A percentile compares a stretch with the other conserved stretches of the same genome.
These are phyloP conservation scores for Suillus placidus DNA, from an alignment of 768 basidiomycete species.

Conservation along the genomic window DNA sequence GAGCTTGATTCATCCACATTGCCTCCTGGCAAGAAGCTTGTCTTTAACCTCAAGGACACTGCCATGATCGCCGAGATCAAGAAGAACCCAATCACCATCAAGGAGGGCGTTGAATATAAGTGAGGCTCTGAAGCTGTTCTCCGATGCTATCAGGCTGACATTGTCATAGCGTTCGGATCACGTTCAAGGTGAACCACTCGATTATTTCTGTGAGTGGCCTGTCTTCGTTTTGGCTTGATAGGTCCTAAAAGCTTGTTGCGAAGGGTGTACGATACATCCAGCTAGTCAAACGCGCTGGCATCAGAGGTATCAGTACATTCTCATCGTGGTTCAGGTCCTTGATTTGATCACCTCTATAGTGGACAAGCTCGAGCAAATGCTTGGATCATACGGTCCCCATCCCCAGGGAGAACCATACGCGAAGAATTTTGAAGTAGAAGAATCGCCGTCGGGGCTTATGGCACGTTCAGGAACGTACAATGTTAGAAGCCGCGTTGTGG, in stretches of 20 bases:
- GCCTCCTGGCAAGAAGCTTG: slow-evolving; percentile 58
- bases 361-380: slow-evolving; percentile 92
- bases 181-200: slow-evolving; percentile 86
- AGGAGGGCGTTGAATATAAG: slow-evolving; percentile 91
- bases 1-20: slow-evolving; percentile 81
- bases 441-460: slow-evolving; percentile 76
- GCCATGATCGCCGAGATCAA: slow-evolving; percentile 55
- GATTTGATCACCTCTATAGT: slow-evolving; percentile 47
- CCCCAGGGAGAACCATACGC: slow-evolving; percentile 63
- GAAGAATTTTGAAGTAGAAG: slow-evolving; percentile 77
- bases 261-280: slow-evolving; percentile 89
- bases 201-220: slow-evolving; percentile 70
- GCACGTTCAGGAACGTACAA: slow-evolving; percentile 80
- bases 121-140: slow-evolving; percentile 28
- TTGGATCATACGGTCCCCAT: slow-evolving; percentile 88
- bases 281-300: slow-evolving; percentile 77
- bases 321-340: not conserved
- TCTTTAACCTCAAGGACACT: slow-evolving; percentile 62
- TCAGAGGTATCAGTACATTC: slow-evolving; percentile 58
- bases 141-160: slow-evolving; percentile 10
- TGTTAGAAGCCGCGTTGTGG: slow-evolving; percentile 81
- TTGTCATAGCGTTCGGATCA: slow-evolving; percentile 67
- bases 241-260: slow-evolving; percentile 16
- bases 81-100: slow-evolving; percentile 79
- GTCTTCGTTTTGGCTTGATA: not conserved